Evolutionary conservation across 257 asterid genomes (phyloP).

Genomic region (Solanum appendiculatum): DNA sequence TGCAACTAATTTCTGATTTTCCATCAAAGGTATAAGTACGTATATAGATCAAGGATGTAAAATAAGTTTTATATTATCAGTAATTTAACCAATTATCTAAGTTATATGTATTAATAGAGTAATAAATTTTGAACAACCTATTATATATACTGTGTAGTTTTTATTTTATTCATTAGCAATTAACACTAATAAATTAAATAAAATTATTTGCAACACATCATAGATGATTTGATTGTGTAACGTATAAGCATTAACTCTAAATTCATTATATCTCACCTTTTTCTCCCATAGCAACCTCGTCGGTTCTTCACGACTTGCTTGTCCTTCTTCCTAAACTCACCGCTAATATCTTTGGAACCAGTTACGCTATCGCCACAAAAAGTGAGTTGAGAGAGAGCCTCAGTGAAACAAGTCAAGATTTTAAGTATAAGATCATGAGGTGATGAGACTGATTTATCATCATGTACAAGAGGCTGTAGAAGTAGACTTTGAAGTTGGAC

Average conservation of each 20-base stretch:
- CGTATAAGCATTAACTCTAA: not conserved
- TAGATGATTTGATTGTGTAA: not conserved
- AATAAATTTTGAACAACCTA: not conserved
- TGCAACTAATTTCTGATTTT: not conserved
- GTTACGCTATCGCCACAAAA: too few relatives aligned
- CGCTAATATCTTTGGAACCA: constrained; percentile 8
- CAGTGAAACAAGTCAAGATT: constrained; percentile 36
- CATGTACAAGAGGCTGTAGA: not conserved
- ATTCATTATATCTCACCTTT: not conserved
- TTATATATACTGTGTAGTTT: not conserved
- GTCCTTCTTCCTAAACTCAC: not conserved
- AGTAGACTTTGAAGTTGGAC: constrained; percentile 35
- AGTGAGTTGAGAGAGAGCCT: constrained; percentile 24
- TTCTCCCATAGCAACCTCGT: not conserved
- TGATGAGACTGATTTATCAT: not conserved
- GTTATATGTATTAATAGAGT: not conserved
- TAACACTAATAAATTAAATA: not conserved
- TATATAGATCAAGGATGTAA: not conserved
- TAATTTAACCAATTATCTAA: too few relatives aligned
- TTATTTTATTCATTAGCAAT: not conserved
- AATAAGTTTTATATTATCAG: not conserved
- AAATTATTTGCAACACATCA: not conserved
- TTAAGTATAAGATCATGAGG: constrained; percentile 14
- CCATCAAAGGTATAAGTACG: not conserved
- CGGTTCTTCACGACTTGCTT: constrained; percentile 22